Evolutionary conservation across 192 early-diverging fungal genomes (phyloP).

Genomic region (Oehlia diaphana): DNA sequence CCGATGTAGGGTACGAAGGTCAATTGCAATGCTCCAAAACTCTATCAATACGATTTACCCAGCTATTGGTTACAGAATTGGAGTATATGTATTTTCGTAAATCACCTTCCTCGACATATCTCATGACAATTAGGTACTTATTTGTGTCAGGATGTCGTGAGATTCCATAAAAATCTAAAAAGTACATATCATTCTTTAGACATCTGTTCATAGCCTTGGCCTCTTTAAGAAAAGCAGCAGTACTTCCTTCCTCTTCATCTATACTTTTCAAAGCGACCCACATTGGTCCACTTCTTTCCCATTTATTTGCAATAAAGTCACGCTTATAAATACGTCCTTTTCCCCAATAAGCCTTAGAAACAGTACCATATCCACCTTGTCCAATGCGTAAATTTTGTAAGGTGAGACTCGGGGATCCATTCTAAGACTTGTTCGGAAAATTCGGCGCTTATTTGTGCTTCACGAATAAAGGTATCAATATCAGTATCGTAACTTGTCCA

Average conservation of each 20-base stretch:
- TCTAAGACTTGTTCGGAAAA: neutral
- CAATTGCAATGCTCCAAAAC: neutral
- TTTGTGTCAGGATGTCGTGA: conserved; percentile 36
- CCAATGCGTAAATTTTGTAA: neutral
- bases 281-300: neutral
- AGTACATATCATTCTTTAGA: neutral
- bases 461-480: conserved; percentile 8
- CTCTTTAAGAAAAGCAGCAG: conserved; percentile 35
- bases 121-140: conserved; percentile 43
- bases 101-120: conserved; percentile 37
- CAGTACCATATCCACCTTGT: neutral
- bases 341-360: conserved; percentile 1
- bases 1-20: neutral
- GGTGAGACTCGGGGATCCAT: neutral
- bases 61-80: conserved; percentile 25
- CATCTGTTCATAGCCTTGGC: neutral
- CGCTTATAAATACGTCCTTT: neutral
- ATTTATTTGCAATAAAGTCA: neutral
- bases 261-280: conserved; percentile 30
- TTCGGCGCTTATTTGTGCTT: neutral
- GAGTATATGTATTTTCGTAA: conserved; percentile 35
- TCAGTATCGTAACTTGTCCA: conserved; percentile 12
- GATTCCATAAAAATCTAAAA: conserved; percentile 30
- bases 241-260: conserved; percentile 28
- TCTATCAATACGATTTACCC: conserved; percentile 1